Evolutionary conservation across 2,329 filamentous ascomycete genomes (phyloP), one percentile per base, ranked within the genome.

Genomic region (Parasarocladium wereldwijsianum): DNA sequence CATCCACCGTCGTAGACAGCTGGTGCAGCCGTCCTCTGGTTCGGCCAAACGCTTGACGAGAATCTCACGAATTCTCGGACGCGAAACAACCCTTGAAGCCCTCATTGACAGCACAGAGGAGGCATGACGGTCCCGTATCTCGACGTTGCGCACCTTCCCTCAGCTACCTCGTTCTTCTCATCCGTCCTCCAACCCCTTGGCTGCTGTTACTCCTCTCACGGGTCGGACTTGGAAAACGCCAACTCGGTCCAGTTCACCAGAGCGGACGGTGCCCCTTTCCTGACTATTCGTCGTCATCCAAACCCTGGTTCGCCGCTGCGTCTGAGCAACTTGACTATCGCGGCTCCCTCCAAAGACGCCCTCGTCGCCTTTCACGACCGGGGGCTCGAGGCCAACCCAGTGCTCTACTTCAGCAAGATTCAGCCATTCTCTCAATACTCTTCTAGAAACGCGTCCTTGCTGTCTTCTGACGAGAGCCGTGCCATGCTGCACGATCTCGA

Each of bases 81-180:
- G n/a, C n/a, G n/a, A n/a, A n/a, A n/a, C n/a, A n/a, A n/a, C n/a
- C n/a, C n/a, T n/a, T n/a, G n/a, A n/a, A n/a, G n/a, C n/a, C n/a
- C n/a, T n/a, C n/a, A n/a, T n/a, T n/a, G n/a, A n/a, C n/a, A n/a
- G n/a, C n/a, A n/a, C n/a, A n/a, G n/a, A n/a, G n/a, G n/a, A 32
- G 29, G 28, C 29, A 36, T 31, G 32, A 33, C 25, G 49, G 45
- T 64, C 38, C 66, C 69, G 28, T 60, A 61, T 38, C 46, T 73
- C 40, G 61, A 70, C 46, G 84, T 93, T 46, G 76, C 74, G 36
- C 76, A 86, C 51, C 70, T 93, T 32, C 71, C 83, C 32, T 72
- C 76, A 20, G 80, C 84, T 4, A 73, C 78, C 29, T 90, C 83
- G 6, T 93, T 92, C 60, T 93, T 84, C 54, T 70, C 85, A 14